A percentile compares a stretch with the other conserved stretches of the same genome.
Conservation (phyloP, 2,329 filamentous ascomycete genomes). For the Lojkania enalia region DNA sequence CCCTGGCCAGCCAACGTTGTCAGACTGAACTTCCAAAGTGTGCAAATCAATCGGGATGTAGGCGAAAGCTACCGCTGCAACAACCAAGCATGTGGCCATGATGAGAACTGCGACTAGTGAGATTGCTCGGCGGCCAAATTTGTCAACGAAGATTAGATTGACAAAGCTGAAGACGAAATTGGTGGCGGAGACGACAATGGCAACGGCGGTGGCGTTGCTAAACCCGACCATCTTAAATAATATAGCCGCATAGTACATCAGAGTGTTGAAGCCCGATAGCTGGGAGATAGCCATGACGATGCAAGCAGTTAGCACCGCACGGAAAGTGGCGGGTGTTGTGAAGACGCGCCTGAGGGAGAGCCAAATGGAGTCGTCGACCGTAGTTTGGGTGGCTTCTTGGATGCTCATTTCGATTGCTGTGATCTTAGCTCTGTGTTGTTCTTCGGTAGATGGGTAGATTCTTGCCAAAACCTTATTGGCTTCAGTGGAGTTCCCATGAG, state of each 20-base stretch:
- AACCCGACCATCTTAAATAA: constrained; percentile 68
- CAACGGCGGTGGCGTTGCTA: constrained; percentile 75
- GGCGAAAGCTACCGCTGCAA: constrained; percentile 74
- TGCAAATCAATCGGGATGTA: constrained; percentile 57
- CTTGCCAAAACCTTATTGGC: constrained; percentile 36
- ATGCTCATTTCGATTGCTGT: constrained; percentile 35
- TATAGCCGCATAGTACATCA: constrained; percentile 72
- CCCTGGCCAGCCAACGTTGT: constrained; percentile 37
- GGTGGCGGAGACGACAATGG: constrained; percentile 76
- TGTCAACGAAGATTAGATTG: constrained; percentile 77
- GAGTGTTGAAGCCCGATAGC: constrained; percentile 62
- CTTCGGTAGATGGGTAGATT: constrained; percentile 38
- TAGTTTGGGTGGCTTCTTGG: constrained; percentile 34
- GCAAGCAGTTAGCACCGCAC: constrained; percentile 42
- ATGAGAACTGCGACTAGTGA: constrained; percentile 54
- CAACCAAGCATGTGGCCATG: constrained; percentile 72
- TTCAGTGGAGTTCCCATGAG: constrained; percentile 37
- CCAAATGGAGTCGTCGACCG: constrained; percentile 39
- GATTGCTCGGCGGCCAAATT: constrained; percentile 75
- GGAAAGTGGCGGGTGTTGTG: constrained; percentile 35
- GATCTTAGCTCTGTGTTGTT: constrained; percentile 32
- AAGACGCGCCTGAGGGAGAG: constrained; percentile 39
- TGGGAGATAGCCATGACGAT: constrained; percentile 44
- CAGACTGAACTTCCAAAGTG: constrained; percentile 36
- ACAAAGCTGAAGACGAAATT: constrained; percentile 81